Base-by-base conservation (phyloP, 495 filamentous ascomycete species). In the Xylaria longipes region DNA sequence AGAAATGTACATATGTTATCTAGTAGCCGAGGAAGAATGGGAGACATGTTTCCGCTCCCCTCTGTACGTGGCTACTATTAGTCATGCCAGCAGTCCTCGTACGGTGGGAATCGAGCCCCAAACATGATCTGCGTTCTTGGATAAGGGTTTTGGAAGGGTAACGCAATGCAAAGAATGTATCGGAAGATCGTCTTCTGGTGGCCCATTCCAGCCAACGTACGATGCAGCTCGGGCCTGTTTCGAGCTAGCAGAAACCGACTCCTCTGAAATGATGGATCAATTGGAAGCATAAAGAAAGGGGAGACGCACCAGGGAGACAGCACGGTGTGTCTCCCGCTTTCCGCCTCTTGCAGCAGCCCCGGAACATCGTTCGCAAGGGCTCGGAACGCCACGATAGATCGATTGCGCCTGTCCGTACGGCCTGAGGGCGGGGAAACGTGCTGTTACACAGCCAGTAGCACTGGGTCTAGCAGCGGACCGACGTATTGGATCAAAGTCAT, bases 191-290 rank as follows among this genome's bases (percentile, higher is more conserved):
- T 62, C 37, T 63, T 45, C n/a, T 56, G 17, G 29, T 54, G 20
- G 0, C 56, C 75, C 75, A 79, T 79, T 79, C 77, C 77, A 79
- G 75, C 71, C 75, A 75, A 75, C 54, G 45, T 61, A 71, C 63
- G 66, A 70, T 74, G 71, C 61, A 66, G 72, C 73, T 79, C 77
- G 72, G 75, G 61, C 77, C 77, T 76, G 67, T 69, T 66, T 68
- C 48, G 60, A 73, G 65, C 45, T 72, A 48, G 33, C 50, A 71
- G 54, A 69, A 50, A 70, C 25, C 39, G 54, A 63, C 50, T 57
- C 46, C 41, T 72, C 69, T 73, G 14, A 71, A 68, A 67, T 72
- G 65, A 77, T 68, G 62, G 57, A 46, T 75, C 71, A 27, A 70
- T 62, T 43, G 35, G 46, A 22, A 39, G 22, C 56, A 15, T 39